Percentiles rank a stretch among this genome's conserved stretches.
These are phyloP conservation scores for Cryptococcus sp. DNA, from an alignment of 1,284 basidiomycete genomes.

Conservation along the genomic window DNA sequence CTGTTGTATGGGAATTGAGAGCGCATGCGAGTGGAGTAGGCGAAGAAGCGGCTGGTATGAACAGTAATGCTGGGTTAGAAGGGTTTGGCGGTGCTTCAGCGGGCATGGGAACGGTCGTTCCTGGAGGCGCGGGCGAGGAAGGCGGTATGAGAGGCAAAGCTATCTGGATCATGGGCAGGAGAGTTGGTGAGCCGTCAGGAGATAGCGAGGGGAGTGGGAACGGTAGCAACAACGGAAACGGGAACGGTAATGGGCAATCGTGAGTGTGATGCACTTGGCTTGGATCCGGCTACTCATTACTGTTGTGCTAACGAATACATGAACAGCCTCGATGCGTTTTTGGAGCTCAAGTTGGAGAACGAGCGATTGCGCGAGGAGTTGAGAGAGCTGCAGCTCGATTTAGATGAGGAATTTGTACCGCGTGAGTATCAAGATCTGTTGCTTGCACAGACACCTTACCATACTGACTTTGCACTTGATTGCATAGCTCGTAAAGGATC, in stretches of 20 bases:
- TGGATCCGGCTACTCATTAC: neutral
- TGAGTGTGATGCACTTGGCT: slow-evolving; percentile 13
- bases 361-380: slow-evolving; percentile 48
- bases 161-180: slow-evolving; percentile 49
- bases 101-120: slow-evolving; percentile 25
- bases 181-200: slow-evolving; percentile 23
- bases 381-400: slow-evolving; percentile 35
- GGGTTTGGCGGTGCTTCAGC: slow-evolving; percentile 8
- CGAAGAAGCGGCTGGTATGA: slow-evolving; percentile 3
- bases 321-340: slow-evolving; percentile 43
- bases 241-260: slow-evolving; percentile 27
- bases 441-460: too few relatives aligned
- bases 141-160: slow-evolving; percentile 34
- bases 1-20: slow-evolving; percentile 39
- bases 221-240: slow-evolving; percentile 5
- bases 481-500: slow-evolving; percentile 11
- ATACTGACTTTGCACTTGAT: too few relatives aligned
- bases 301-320: too few relatives aligned
- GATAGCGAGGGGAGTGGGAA: slow-evolving; percentile 20
- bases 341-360: slow-evolving; percentile 52
- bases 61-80: neutral
- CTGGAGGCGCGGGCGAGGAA: slow-evolving; percentile 9
- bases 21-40: slow-evolving; percentile 38
- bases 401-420: slow-evolving; percentile 24
- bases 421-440: slow-evolving; percentile 9